These are phyloP conservation scores for Phaseolus lunatus DNA, from an alignment of 306 rosid species.

Conservation along the genomic window DNA sequence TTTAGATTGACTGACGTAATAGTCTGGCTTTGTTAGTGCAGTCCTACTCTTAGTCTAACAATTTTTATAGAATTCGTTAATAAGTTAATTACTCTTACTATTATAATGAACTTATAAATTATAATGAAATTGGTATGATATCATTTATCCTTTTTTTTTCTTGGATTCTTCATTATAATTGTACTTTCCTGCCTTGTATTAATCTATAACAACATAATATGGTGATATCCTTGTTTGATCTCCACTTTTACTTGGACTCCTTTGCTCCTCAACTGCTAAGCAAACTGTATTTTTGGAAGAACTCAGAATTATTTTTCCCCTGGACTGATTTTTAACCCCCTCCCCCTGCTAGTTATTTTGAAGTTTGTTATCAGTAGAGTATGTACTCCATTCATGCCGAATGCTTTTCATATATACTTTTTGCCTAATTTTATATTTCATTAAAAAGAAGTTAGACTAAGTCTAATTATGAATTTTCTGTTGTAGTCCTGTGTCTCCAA, in stretches of 20 bases:
- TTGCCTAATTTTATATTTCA: slow-evolving; percentile 6
- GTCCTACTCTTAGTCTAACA: slow-evolving; percentile 13
- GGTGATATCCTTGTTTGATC: not conserved
- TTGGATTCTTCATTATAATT: slow-evolving; percentile 25
- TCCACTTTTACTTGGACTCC: not conserved
- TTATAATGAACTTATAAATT: slow-evolving; percentile 17
- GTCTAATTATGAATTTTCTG: slow-evolving; percentile 51
- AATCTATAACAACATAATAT: not conserved
- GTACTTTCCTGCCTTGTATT: not conserved
- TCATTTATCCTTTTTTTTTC: slow-evolving; percentile 26
- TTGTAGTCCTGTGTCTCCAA: slow-evolving; percentile 94
- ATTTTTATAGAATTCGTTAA: not conserved
- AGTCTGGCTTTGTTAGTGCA: not conserved
- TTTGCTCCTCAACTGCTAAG: not conserved
- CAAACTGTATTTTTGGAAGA: too few species aligned
- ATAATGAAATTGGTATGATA: slow-evolving; percentile 12
- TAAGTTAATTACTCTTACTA: not conserved
- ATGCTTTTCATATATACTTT: slow-evolving; percentile 16
- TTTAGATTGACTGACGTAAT: not conserved
- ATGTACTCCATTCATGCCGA: slow-evolving; percentile 28
- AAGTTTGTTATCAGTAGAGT: slow-evolving; percentile 16
- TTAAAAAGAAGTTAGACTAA: not conserved
- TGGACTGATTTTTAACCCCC: too few species aligned
- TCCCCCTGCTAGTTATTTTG: not conserved
- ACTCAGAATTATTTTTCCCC: too few species aligned